These are phyloP conservation scores for Atkinsonella texensis DNA, from an alignment of 2,329 filamentous ascomycete species.

Conservation along the genomic window DNA sequence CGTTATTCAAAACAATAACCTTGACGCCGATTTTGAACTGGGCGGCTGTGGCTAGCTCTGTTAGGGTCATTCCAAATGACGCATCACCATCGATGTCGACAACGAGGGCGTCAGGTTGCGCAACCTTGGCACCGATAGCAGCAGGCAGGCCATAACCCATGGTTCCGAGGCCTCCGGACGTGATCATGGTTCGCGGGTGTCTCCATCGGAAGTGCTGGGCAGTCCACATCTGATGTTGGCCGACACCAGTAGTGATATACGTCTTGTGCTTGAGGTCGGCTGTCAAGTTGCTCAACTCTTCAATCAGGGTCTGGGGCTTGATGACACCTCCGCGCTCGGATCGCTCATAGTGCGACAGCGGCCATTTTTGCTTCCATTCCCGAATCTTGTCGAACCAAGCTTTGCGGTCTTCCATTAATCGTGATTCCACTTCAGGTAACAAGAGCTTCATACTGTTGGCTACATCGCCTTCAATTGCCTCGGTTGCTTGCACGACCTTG, in stretches of 20 bases:
- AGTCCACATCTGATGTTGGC: slow-evolving; percentile 98
- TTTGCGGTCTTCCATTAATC: slow-evolving; percentile 51
- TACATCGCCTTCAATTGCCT: slow-evolving; percentile 90
- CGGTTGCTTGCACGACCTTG: slow-evolving; percentile 94
- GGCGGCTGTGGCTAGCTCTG: slow-evolving; percentile 79
- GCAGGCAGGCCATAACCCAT: slow-evolving; percentile 95
- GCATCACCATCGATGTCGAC: slow-evolving; percentile 95
- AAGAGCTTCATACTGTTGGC: slow-evolving; percentile 65
- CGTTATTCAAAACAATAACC: slow-evolving; percentile 88
- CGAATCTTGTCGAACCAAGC: slow-evolving; percentile 88
- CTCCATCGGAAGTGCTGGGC: slow-evolving; percentile 96
- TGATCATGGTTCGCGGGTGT: slow-evolving; percentile 85
- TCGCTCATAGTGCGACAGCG: slow-evolving; percentile 68
- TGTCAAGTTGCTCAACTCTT: slow-evolving; percentile 78
- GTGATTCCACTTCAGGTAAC: slow-evolving; percentile 56
- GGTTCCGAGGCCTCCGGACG: slow-evolving; percentile 73
- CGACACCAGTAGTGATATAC: slow-evolving; percentile 86
- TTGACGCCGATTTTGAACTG: slow-evolving; percentile 97
- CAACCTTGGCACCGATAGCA: slow-evolving; percentile 86
- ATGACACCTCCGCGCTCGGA: slow-evolving; percentile 66
- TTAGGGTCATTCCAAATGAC: slow-evolving; percentile 98
- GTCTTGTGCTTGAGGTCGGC: slow-evolving; percentile 69
- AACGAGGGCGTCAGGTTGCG: slow-evolving; percentile 61
- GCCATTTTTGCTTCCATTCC: slow-evolving; percentile 85
- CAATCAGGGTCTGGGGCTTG: slow-evolving; percentile 89